Evolutionary conservation across 345 rosid species (phyloP).

Genomic region (Mercurialis annua): DNA sequence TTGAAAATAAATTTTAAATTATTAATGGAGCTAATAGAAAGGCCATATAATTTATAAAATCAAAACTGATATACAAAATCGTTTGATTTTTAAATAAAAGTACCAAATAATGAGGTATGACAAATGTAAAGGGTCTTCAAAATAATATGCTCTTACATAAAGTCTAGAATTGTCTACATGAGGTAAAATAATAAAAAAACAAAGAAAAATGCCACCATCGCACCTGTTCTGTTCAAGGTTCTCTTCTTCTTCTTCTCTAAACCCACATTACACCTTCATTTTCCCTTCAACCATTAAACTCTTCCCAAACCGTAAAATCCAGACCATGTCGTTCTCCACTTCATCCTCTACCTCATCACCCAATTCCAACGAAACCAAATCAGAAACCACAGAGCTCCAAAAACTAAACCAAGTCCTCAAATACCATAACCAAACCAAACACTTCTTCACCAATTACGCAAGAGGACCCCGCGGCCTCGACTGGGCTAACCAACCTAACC

Average conservation of each 20-base stretch:
- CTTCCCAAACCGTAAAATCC: neutral
- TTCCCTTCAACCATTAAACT: neutral
- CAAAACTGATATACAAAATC: too few species aligned
- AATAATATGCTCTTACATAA: too few species aligned
- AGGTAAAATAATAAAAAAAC: too few species aligned
- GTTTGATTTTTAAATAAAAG: too few species aligned
- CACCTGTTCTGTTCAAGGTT: slow-evolving; percentile 5
- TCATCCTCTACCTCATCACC: slow-evolving; percentile 30
- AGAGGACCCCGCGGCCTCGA: slow-evolving; percentile 86
- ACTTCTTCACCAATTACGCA: slow-evolving; percentile 59
- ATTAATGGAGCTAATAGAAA: too few species aligned
- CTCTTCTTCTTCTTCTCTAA: neutral
- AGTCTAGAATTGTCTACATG: too few species aligned
- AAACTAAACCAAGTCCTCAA: slow-evolving; percentile 46
- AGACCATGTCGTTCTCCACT: slow-evolving; percentile 34
- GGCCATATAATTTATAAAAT: too few species aligned
- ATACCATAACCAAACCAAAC: slow-evolving; percentile 79
- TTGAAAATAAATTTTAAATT: too few species aligned
- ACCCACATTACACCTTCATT: neutral
- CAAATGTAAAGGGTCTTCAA: too few species aligned
- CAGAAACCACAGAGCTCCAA: slow-evolving; percentile 14
- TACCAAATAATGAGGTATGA: too few species aligned
- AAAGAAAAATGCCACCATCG: slow-evolving; percentile 2
- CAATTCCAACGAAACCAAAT: slow-evolving; percentile 13
- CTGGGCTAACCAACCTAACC: slow-evolving; percentile 93